Evolutionary conservation across 2,329 filamentous ascomycete genomes (phyloP), one percentile per base, ranked within the genome.

Genomic region (Aspergillus vadensis): DNA sequence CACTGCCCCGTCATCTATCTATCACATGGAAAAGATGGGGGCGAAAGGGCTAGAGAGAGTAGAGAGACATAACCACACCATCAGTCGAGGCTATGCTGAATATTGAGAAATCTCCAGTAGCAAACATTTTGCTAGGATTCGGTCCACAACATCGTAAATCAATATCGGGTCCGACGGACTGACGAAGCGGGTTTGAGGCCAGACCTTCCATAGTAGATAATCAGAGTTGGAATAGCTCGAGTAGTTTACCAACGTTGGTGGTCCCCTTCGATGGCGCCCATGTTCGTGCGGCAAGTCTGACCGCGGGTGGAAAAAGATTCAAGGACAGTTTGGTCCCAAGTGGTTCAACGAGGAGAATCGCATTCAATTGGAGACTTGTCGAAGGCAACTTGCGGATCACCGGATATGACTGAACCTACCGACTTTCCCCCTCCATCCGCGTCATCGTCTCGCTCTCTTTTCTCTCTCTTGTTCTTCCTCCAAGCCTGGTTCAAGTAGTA

Each of bases 351-450:
- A 27, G 5, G 10, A n/a, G 25, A 14, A n/a, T 9, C 14, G 7
- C 23, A 7, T 50, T 27, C 25, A 50, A 50, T 50, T 50, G 47
- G 47, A 17, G 32, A 36, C 30, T 32, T 12, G 32, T 36, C 32
- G 47, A 30, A 50, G 47, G 47, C 25, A 50, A 30, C 47, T n/a
- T 49, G 30, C 58, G 58, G 58, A 60, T 60, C 58, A 36, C 48
- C 58, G 58, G 58, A 60, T 60, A 60, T 58, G 47, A 61, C 55
- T 60, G 39, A 48, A 43, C 53, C 48, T 56, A 47, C 51, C 52
- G 39, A 25, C 36, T 57, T 55, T 25, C 43, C 48, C 48, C 32
- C 32, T 36, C 32, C 32, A 36, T 61, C 59, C 62, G 62, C 62
- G 62, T 63, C 62, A 65, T 63, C 61, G 38, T 51, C 38, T 36